These are phyloP conservation scores for Rosa rugosa DNA, from an alignment of 306 rosid genomes.

Conservation along the genomic window DNA sequence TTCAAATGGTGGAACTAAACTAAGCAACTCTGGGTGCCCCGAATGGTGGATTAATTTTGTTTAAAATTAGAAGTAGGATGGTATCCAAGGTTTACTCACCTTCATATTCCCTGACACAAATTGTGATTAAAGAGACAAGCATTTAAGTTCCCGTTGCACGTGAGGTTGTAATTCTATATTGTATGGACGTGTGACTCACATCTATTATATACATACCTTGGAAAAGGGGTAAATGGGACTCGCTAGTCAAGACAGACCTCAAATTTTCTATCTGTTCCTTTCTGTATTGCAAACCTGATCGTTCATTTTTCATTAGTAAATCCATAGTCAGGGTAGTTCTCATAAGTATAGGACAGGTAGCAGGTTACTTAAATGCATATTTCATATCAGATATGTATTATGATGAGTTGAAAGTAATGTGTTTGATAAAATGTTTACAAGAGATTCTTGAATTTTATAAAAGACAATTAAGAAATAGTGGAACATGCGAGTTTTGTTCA, in stretches of 20 bases:
- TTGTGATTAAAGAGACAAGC: slow-evolving; percentile 49
- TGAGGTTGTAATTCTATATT: slow-evolving; percentile 44
- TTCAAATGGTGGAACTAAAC: background rate
- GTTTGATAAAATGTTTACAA: too few species aligned
- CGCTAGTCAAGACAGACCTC: slow-evolving; percentile 22
- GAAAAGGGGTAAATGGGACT: slow-evolving; percentile 27
- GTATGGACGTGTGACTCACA: slow-evolving; percentile 51
- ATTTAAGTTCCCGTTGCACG: slow-evolving; percentile 55
- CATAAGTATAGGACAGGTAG: background rate
- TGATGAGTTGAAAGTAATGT: too few species aligned
- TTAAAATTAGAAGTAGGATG: slow-evolving; percentile 39
- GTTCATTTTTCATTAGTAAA: slow-evolving; percentile 11
- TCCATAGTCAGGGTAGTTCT: background rate
- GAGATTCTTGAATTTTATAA: too few species aligned
- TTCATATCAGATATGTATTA: background rate
- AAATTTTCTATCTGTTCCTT: slow-evolving; percentile 13
- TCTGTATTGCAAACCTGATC: background rate
- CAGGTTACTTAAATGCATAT: background rate
- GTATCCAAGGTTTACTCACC: slow-evolving; percentile 61
- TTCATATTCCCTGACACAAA: slow-evolving; percentile 58
- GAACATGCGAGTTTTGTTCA: too few species aligned
- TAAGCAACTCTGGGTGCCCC: slow-evolving; percentile 9
- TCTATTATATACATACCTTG: slow-evolving; percentile 33
- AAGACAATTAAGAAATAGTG: too few species aligned
- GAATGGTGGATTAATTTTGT: slow-evolving; percentile 6